Evolutionary conservation across 2,329 filamentous ascomycete species (phyloP).

Genomic region (Volutella citrinella): DNA sequence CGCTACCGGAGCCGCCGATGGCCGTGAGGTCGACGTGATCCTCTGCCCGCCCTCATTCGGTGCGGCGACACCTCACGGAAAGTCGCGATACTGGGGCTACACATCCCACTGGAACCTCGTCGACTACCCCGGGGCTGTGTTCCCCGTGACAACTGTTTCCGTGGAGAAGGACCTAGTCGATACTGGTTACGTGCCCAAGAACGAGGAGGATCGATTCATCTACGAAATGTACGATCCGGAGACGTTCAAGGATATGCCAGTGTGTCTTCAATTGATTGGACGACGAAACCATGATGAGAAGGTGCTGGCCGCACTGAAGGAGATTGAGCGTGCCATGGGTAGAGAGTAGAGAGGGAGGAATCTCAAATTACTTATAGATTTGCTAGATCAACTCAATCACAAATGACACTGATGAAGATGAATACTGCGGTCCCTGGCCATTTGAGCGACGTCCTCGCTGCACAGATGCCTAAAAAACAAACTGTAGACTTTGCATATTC

Average conservation of each 20-base stretch:
- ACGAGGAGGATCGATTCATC: slow-evolving; percentile 25
- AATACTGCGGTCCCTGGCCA: no score
- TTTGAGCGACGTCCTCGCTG: no score
- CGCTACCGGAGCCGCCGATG: slow-evolving; percentile 26
- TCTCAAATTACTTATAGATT: no score
- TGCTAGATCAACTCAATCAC: no score
- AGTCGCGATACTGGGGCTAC: slow-evolving; percentile 58
- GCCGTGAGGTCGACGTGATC: slow-evolving; percentile 53
- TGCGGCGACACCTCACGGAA: slow-evolving; percentile 43
- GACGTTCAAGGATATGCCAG: slow-evolving; percentile 21
- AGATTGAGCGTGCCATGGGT: slow-evolving; percentile 23
- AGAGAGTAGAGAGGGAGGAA: slow-evolving; percentile 8
- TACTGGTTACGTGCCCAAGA: slow-evolving; percentile 26
- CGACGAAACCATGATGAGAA: slow-evolving; percentile 30
- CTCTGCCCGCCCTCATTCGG: slow-evolving; percentile 58
- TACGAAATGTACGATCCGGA: slow-evolving; percentile 27
- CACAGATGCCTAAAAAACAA: no score
- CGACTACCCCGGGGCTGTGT: slow-evolving; percentile 61
- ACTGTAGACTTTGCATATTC: no score
- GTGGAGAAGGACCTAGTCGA: no score
- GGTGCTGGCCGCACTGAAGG: slow-evolving; percentile 23
- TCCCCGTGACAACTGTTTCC: slow-evolving; percentile 54
- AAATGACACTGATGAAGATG: no score
- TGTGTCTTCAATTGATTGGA: slow-evolving; percentile 27
- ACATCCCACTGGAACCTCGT: slow-evolving; percentile 67